Percentiles rank a stretch among this genome's conserved stretches.
phyloP scores from a whole-genome alignment of 2,329 filamentous ascomycete species.

The Fusarium avenaceum region DNA sequence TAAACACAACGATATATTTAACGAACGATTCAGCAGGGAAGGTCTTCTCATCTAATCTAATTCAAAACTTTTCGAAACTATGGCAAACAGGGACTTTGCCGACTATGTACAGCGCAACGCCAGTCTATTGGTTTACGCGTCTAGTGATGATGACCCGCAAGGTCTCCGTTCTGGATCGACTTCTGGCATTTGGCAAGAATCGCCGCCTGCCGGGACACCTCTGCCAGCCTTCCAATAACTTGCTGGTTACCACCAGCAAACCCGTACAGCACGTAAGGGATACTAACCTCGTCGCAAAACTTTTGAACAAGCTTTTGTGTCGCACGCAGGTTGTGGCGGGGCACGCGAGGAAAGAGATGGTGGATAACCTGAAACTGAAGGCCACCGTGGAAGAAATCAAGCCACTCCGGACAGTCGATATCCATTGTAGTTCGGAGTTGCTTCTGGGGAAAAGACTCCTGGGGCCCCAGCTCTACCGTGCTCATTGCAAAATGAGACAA shows the following conservation, averaged over 20 bases:
- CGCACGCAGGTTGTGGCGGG: slow-evolving; percentile 83
- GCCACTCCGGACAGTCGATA: slow-evolving; percentile 87
- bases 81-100: background rate
- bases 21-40: slow-evolving; percentile 2
- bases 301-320: slow-evolving; percentile 82
- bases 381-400: slow-evolving; percentile 90
- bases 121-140: background rate
- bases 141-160: slow-evolving; percentile 41
- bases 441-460: slow-evolving; percentile 89
- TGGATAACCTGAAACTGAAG: slow-evolving; percentile 92
- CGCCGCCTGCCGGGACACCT: slow-evolving; percentile 83
- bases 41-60: slow-evolving; percentile 5
- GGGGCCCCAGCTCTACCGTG: slow-evolving; percentile 84
- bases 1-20: slow-evolving; percentile 27
- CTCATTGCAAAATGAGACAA: slow-evolving; percentile 96
- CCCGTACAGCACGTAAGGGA: slow-evolving; percentile 88
- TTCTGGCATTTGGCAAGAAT: slow-evolving; percentile 82
- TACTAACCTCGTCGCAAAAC: slow-evolving; percentile 84
- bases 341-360: slow-evolving; percentile 86
- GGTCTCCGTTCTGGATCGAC: slow-evolving; percentile 55
- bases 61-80: background rate
- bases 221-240: slow-evolving; percentile 80
- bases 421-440: slow-evolving; percentile 97
- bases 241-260: slow-evolving; percentile 87
- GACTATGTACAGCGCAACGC: slow-evolving; percentile 32